Evolutionary conservation across 306 rosid genomes (phyloP), one percentile per base, ranked within the genome.

Genomic region (Citrullus amarus): DNA sequence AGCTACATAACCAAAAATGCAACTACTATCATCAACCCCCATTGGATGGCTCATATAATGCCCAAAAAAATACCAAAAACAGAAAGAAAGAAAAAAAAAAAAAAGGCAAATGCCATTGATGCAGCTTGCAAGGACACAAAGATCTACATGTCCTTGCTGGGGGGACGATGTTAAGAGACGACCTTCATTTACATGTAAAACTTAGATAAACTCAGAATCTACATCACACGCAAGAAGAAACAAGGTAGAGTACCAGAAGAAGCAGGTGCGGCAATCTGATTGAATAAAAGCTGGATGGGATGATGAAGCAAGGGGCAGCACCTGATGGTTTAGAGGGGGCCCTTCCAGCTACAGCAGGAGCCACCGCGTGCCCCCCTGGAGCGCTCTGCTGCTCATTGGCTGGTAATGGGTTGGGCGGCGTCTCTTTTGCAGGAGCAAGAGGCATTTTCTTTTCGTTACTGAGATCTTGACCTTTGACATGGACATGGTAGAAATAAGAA

Each of bases 321-420:
- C 88, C 91, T 5, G 97, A 92, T 44, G 98, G 87, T 82, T 86
- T 92, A 50, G 86, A 81, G n/a, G 93, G 90, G 77, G 97, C 92
- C 82, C 88, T 88, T 86, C 95, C 98, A 39, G 98, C 96, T 62
- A 92, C 90, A 54, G 97, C 97, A 32, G 98, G 98, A 80, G 93
- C 91, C 22, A 90, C 86, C 20, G 97, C 92, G 38, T 54, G 87
- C 78, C 80, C 80, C 7, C 92, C 96, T 0, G 89, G 86, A 50
- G 79, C 76, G 28, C 90, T 84, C 90, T 94, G 98, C 74, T 92
- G 98, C 81, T 88, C 95, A 81, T 83, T 90, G 74, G 98, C 79
- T 8, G 96, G 98, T 80, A 94, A 85, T 38, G 90, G 89, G 76
- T 79, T 91, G 58, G 97, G 74, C 1, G 91, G 85, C 17, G 91